phyloP scores from a whole-genome alignment of 2,329 filamentous ascomycete species.

The Aspergillus felis region DNA sequence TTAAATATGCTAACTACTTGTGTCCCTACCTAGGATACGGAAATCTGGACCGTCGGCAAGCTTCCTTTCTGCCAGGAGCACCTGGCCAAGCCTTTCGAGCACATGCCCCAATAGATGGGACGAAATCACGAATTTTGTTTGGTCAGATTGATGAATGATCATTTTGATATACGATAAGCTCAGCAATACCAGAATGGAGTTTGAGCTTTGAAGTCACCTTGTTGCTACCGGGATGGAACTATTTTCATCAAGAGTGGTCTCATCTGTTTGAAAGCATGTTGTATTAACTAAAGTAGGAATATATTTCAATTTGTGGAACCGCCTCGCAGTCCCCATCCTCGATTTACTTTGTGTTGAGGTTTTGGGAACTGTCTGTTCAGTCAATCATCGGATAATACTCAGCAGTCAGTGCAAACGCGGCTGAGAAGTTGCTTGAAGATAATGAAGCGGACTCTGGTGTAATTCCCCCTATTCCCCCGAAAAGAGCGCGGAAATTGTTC shows the following conservation, averaged over 20 bases:
- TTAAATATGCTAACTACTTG: background rate
- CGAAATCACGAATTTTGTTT: background rate
- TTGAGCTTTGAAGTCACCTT: background rate
- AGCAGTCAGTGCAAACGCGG: background rate
- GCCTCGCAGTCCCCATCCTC: too few relatives aligned
- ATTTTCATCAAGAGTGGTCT: background rate
- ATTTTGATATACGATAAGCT: constrained; percentile 1
- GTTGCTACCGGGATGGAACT: background rate
- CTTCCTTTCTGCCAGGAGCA: constrained; percentile 66
- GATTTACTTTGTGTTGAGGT: too few relatives aligned
- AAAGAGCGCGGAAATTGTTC: background rate
- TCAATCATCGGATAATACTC: background rate
- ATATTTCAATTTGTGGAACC: background rate
- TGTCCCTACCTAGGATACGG: constrained; percentile 44
- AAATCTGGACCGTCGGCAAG: constrained; percentile 68
- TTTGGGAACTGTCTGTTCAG: background rate
- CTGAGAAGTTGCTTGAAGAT: too few relatives aligned
- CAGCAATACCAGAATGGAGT: background rate
- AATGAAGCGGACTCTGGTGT: background rate
- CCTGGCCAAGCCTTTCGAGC: constrained; percentile 58
- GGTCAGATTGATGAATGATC: background rate
- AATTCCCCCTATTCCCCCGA: background rate
- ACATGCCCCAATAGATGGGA: constrained; percentile 56
- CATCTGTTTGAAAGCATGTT: background rate
- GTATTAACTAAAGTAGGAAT: background rate